Percentiles rank a stretch among this genome's conserved stretches.
These are phyloP conservation scores for Hypoxylon cercidicola DNA, from an alignment of 495 filamentous ascomycete species.

Conservation along the genomic window DNA sequence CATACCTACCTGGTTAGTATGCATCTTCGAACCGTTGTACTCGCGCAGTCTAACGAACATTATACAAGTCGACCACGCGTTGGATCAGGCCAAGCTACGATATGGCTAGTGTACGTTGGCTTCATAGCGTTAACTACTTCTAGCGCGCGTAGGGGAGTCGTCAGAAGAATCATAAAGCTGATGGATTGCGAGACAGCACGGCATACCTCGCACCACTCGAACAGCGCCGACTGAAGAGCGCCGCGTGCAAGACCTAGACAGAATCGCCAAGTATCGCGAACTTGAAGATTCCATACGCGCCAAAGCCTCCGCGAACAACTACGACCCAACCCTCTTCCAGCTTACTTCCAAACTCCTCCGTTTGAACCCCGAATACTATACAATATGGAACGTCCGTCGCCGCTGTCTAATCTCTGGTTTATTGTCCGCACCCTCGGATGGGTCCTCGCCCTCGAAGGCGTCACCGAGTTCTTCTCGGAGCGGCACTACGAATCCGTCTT, in stretches of 20 bases:
- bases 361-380: constrained; percentile 97
- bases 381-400: constrained; percentile 95
- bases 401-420: constrained; percentile 67
- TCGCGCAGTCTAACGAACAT: neutral
- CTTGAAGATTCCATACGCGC: constrained; percentile 73
- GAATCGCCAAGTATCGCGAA: constrained; percentile 80
- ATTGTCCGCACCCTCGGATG: constrained; percentile 61
- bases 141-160: neutral
- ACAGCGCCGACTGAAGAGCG: constrained; percentile 72
- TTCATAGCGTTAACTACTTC: neutral
- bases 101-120: constrained; percentile 64
- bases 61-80: neutral
- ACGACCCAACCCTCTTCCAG: constrained; percentile 71
- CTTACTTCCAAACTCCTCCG: constrained; percentile 83
- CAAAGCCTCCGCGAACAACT: constrained; percentile 65
- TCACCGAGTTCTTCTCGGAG: constrained; percentile 66
- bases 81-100: constrained; percentile 13
- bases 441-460: constrained; percentile 62
- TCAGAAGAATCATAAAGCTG: constrained; percentile 25
- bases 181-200: constrained; percentile 72
- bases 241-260: constrained; percentile 72
- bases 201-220: constrained; percentile 72
- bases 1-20: neutral
- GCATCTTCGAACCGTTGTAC: too few relatives aligned
- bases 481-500: constrained; percentile 62